These are phyloP conservation scores for Prasinococcaceae sp. DNA, from an alignment of 139 green algal species.

Conservation along the genomic window DNA sequence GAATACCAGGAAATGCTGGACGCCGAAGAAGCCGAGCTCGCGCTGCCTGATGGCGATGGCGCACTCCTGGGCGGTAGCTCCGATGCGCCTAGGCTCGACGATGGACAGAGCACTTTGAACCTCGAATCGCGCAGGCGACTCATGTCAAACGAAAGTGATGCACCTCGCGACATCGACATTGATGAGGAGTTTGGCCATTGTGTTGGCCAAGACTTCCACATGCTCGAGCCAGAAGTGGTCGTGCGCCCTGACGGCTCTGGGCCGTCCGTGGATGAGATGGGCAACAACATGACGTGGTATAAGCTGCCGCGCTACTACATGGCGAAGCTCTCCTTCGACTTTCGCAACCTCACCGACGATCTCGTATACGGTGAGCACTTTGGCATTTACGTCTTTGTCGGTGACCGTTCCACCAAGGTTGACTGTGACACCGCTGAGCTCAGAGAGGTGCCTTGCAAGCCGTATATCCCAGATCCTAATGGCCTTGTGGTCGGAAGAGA, in stretches of 20 bases:
- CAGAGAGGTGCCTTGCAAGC: constrained; percentile 5
- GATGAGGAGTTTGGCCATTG: background rate
- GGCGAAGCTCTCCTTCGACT: constrained; percentile 8
- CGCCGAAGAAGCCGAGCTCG: too few species aligned
- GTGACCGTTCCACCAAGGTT: background rate
- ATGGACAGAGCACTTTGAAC: too few species aligned
- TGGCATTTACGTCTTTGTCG: constrained; percentile 3
- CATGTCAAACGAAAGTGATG: background rate
- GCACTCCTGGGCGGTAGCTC: too few species aligned
- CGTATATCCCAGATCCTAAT: too few species aligned
- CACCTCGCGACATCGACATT: background rate
- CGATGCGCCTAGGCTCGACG: too few species aligned
- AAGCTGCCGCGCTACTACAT: background rate
- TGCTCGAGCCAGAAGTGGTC: constrained; percentile 1
- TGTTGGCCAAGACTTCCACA: constrained; percentile 1
- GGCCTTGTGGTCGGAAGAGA: too few species aligned
- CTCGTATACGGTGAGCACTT: constrained; percentile 4
- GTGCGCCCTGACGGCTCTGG: background rate
- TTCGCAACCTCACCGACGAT: constrained; percentile 1
- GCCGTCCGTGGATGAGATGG: background rate
- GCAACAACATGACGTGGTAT: constrained; percentile 1
- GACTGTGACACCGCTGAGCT: constrained; percentile 3
- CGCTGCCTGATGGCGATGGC: too few species aligned
- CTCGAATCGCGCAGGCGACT: too few species aligned
- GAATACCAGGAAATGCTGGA: too few species aligned